Evolutionary conservation across 2,329 filamentous ascomycete genomes (phyloP).

Genomic region (Aotearoamyces nothofagi): DNA sequence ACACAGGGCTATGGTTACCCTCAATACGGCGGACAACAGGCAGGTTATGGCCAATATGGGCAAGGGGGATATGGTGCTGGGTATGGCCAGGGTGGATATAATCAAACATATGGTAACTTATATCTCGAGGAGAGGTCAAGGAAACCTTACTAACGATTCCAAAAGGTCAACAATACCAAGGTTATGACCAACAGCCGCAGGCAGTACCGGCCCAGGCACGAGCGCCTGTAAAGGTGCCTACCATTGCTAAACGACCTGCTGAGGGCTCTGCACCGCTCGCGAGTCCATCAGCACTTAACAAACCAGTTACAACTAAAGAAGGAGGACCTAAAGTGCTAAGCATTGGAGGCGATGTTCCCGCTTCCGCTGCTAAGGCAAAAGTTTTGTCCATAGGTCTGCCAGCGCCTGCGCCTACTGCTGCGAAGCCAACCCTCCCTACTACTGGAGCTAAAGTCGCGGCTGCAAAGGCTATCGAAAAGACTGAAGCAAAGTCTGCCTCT

Average conservation of each 20-base stretch:
- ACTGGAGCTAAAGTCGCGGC: slow-evolving; percentile 75
- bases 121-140: neutral
- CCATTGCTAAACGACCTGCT: slow-evolving; percentile 48
- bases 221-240: slow-evolving; percentile 32
- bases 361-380: slow-evolving; percentile 39
- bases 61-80: slow-evolving; percentile 28
- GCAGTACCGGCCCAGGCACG: slow-evolving; percentile 22
- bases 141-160: slow-evolving; percentile 5
- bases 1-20: slow-evolving; percentile 37
- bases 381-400: slow-evolving; percentile 61
- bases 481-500: slow-evolving; percentile 43
- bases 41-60: slow-evolving; percentile 32
- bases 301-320: slow-evolving; percentile 37
- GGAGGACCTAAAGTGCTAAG: slow-evolving; percentile 48
- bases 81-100: slow-evolving; percentile 13
- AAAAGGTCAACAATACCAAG: slow-evolving; percentile 34
- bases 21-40: slow-evolving; percentile 33
- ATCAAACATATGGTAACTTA: slow-evolving; percentile 24
- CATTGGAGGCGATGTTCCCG: slow-evolving; percentile 37
- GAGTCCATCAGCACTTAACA: slow-evolving; percentile 27
- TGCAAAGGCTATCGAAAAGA: slow-evolving; percentile 87
- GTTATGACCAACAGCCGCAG: slow-evolving; percentile 36
- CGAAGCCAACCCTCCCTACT: slow-evolving; percentile 26
- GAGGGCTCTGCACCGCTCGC: slow-evolving; percentile 29
- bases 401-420: slow-evolving; percentile 30